phyloP scores from a whole-genome alignment of 495 filamentous ascomycete species.

The Tuber microsphaerosporum region DNA sequence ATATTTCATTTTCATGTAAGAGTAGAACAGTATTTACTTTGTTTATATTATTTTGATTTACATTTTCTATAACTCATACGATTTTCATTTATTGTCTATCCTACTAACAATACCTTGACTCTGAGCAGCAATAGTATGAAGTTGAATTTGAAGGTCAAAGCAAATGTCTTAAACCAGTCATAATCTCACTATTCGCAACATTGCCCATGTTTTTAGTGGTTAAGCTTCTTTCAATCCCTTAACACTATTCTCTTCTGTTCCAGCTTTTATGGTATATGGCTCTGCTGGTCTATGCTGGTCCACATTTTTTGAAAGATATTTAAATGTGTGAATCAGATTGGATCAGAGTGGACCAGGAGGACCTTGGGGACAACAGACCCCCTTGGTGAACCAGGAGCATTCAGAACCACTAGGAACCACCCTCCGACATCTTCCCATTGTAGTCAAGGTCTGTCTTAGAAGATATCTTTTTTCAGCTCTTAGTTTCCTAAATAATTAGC shows the following conservation, averaged over 20 bases:
- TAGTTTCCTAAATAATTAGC: too few relatives aligned
- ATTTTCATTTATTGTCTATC: neutral
- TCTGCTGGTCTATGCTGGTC: too few relatives aligned
- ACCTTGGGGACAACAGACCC: too few relatives aligned
- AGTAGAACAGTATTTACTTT: neutral
- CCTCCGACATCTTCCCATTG: too few relatives aligned
- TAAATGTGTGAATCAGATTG: too few relatives aligned
- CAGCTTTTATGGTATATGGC: neutral
- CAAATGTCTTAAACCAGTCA: neutral
- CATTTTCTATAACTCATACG: neutral
- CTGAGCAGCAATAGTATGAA: neutral
- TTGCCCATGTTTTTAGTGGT: neutral
- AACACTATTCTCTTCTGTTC: neutral
- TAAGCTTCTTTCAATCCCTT: neutral
- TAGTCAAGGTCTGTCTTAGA: too few relatives aligned
- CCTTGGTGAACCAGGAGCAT: too few relatives aligned
- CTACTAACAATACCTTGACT: neutral
- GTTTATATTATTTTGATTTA: constrained; percentile 1
- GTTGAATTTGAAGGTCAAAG: neutral
- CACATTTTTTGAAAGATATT: too few relatives aligned
- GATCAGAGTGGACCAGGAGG: too few relatives aligned
- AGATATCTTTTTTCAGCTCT: too few relatives aligned
- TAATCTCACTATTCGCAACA: neutral
- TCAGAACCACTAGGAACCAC: too few relatives aligned
- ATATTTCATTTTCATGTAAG: neutral